A percentile compares a stretch with the other conserved stretches of the same genome.
phyloP scores from a whole-genome alignment of 192 early-diverging fungal genomes.

The Borealophlyctis nickersoniae region DNA sequence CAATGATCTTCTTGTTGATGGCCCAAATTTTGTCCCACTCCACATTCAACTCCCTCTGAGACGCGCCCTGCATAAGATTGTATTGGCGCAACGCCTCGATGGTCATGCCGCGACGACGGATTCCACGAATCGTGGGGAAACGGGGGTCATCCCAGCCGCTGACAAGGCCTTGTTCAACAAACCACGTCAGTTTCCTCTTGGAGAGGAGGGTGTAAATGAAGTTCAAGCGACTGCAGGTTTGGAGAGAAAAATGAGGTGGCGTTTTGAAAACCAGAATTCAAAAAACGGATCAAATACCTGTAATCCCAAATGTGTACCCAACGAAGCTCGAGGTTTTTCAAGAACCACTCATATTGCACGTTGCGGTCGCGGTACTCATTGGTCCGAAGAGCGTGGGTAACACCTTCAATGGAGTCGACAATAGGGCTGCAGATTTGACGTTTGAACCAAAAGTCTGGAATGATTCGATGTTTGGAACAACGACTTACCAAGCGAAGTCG shows the following conservation, averaged over 20 bases:
- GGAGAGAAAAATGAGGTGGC: background rate
- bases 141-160: slow-evolving; percentile 60
- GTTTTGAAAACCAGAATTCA: background rate
- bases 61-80: slow-evolving; percentile 97
- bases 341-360: slow-evolving; percentile 94
- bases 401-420: slow-evolving; percentile 94
- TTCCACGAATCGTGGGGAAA: slow-evolving; percentile 66
- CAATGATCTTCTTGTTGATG: slow-evolving; percentile 93
- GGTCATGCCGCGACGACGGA: slow-evolving; percentile 94
- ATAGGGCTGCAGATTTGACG: slow-evolving; percentile 78
- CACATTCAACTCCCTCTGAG: slow-evolving; percentile 84
- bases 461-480: background rate
- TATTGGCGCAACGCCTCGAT: slow-evolving; percentile 96
- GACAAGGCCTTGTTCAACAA: slow-evolving; percentile 84
- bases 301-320: slow-evolving; percentile 94
- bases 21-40: slow-evolving; percentile 99
- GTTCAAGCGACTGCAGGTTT: slow-evolving; percentile 80
- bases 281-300: slow-evolving; percentile 32
- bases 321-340: slow-evolving; percentile 79
- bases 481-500: slow-evolving; percentile 70
- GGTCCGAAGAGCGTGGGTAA: slow-evolving; percentile 94
- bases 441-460: background rate
- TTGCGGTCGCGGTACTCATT: slow-evolving; percentile 99
- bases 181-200: slow-evolving; percentile 97
- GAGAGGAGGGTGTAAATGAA: slow-evolving; percentile 98